Evolutionary conservation across 306 rosid species (phyloP).

Genomic region (Castanea mollissima): DNA sequence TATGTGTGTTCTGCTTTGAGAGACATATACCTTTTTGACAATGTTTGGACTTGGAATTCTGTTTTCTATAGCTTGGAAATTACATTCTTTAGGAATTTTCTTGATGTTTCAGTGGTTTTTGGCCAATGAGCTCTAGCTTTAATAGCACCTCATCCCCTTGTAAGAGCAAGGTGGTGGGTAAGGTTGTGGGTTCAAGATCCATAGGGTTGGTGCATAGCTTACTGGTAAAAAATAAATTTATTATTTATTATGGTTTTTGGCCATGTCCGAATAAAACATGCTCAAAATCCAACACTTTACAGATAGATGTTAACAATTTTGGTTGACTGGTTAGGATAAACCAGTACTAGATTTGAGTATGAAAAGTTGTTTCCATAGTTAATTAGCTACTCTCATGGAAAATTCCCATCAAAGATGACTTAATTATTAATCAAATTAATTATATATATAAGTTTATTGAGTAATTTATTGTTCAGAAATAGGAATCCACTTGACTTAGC

Average conservation of each 20-base stretch:
- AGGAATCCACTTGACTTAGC: neutral
- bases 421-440: neutral
- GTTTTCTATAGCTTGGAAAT: neutral
- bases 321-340: neutral
- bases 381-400: neutral
- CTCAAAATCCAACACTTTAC: neutral
- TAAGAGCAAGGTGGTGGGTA: too few species aligned
- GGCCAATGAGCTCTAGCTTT: too few species aligned
- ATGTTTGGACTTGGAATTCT: neutral
- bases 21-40: neutral
- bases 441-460: neutral
- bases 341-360: neutral
- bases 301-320: neutral
- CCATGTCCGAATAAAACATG: neutral
- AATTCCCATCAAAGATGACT: neutral
- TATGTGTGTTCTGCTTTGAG: neutral
- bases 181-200: too few species aligned
- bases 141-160: too few species aligned
- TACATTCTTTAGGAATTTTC: neutral
- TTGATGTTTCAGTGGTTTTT: neutral
- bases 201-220: too few species aligned
- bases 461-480: slow-evolving; percentile 5
- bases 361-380: neutral
- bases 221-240: neutral
- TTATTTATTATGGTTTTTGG: neutral